A percentile compares a stretch with the other conserved stretches of the same genome.
phyloP scores from a whole-genome alignment of 345 rosid genomes.

The Populus euphratica region DNA sequence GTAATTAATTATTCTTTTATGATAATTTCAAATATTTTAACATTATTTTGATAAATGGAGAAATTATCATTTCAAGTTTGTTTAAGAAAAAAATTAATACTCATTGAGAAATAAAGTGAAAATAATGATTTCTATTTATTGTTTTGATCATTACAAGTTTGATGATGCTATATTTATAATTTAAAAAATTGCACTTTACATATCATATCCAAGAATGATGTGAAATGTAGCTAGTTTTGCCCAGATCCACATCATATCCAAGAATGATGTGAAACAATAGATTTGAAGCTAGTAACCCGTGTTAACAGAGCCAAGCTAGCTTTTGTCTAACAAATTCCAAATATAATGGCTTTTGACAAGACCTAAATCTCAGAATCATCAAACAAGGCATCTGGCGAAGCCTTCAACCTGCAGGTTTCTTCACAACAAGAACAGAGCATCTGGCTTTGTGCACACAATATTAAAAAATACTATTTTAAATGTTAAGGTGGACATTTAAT shows the following conservation, averaged over 20 bases:
- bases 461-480: too few species aligned
- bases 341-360: background rate
- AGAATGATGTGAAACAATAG: background rate
- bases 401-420: slow-evolving; percentile 2
- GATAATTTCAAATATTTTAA: too few species aligned
- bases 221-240: background rate
- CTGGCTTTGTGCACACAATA: slow-evolving; percentile 21
- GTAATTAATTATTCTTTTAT: too few species aligned
- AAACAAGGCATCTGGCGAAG: background rate
- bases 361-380: background rate
- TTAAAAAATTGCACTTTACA: too few species aligned
- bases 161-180: too few species aligned
- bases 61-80: too few species aligned
- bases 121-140: too few species aligned
- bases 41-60: too few species aligned
- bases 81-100: too few species aligned
- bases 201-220: background rate
- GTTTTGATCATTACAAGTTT: too few species aligned
- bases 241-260: background rate
- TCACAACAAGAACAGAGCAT: slow-evolving; percentile 26
- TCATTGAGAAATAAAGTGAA: too few species aligned
- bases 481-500: too few species aligned
- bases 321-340: background rate
- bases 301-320: background rate
- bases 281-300: background rate